Conservation (phyloP, 1,284 basidiomycete species). For the Fomitopsis pinicola region DNA sequence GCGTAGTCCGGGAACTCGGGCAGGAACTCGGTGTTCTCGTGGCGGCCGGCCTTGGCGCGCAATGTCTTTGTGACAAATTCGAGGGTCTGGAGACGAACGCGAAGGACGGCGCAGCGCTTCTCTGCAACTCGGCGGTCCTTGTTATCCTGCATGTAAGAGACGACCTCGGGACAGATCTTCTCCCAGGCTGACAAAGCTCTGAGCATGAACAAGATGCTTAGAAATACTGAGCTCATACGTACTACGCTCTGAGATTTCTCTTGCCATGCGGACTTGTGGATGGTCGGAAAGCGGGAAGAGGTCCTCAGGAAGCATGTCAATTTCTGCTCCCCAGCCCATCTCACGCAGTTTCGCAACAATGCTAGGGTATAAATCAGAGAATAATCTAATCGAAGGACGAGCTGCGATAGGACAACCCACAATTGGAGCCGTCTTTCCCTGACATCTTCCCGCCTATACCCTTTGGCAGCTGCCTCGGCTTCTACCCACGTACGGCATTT, state of each 20-base stretch:
- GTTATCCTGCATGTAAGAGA: background rate
- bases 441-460: background rate
- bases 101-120: background rate
- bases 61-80: background rate
- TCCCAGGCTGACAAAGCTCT: background rate
- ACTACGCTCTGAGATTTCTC: conserved; percentile 1
- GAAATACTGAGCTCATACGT: background rate
- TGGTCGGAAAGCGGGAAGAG: background rate
- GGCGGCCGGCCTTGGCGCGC: background rate
- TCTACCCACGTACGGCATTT: background rate
- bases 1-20: conserved; percentile 5
- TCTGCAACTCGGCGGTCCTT: background rate
- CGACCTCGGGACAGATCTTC: background rate
- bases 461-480: background rate
- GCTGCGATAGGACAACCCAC: background rate
- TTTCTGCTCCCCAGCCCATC: conserved; percentile 1
- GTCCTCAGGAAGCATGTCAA: background rate
- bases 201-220: background rate
- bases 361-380: background rate
- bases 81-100: background rate
- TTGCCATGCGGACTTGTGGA: background rate
- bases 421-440: background rate
- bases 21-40: background rate
- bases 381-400: background rate
- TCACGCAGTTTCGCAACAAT: background rate